Evolutionary conservation across 1,284 basidiomycete species (phyloP).

Genomic region (Pseudozyma tsukubaensis): DNA sequence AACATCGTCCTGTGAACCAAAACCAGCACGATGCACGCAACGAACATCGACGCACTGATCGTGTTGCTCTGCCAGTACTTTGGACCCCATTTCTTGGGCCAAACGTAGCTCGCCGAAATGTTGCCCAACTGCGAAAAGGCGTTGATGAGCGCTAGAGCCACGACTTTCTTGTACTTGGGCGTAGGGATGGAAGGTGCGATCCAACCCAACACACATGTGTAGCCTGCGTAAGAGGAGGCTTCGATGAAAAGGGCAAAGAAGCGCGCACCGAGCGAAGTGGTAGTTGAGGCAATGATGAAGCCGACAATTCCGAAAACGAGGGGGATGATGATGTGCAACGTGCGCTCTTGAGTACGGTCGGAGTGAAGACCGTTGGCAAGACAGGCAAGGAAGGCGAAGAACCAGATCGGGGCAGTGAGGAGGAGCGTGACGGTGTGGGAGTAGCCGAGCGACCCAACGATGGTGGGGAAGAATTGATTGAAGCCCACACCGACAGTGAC

Average conservation of each 20-base stretch:
- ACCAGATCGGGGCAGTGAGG: constrained; percentile 55
- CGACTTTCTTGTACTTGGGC: constrained; percentile 55
- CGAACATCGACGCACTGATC: constrained; percentile 43
- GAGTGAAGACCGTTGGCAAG: constrained; percentile 57
- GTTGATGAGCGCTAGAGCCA: constrained; percentile 64
- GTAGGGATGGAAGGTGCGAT: constrained; percentile 51
- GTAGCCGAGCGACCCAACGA: constrained; percentile 54
- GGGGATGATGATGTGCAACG: constrained; percentile 47
- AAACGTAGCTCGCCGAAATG: constrained; percentile 67
- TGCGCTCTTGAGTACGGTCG: constrained; percentile 46
- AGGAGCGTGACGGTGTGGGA: constrained; percentile 49
- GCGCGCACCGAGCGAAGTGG: constrained; percentile 33
- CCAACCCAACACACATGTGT: constrained; percentile 53
- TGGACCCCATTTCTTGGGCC: constrained; percentile 53
- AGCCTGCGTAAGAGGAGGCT: constrained; percentile 51
- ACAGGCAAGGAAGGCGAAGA: constrained; percentile 54
- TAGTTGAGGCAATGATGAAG: constrained; percentile 56
- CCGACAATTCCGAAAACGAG: constrained; percentile 48
- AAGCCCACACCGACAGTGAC: constrained; percentile 36
- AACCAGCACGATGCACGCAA: constrained; percentile 46
- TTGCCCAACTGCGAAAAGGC: constrained; percentile 70
- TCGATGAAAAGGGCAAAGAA: constrained; percentile 58
- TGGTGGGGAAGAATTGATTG: constrained; percentile 67
- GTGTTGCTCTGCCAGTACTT: constrained; percentile 55
- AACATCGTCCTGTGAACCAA: constrained; percentile 48